These are phyloP conservation scores for Lachnellula arida DNA, from an alignment of 2,329 filamentous ascomycete species.

Conservation along the genomic window DNA sequence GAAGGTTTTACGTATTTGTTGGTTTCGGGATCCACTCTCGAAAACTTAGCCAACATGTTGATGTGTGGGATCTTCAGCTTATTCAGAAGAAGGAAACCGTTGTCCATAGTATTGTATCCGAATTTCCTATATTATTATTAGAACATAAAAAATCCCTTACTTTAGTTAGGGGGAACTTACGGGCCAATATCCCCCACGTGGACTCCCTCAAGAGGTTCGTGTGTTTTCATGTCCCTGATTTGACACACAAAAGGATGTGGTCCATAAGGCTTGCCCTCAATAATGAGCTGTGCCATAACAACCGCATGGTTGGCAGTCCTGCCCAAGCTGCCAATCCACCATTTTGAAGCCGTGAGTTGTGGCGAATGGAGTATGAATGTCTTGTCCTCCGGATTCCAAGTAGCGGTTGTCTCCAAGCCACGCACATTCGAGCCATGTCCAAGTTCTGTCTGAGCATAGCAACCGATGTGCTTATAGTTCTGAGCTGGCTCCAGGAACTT, in stretches of 20 bases:
- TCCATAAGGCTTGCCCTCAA: slow-evolving; percentile 63
- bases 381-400: slow-evolving; percentile 68
- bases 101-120: slow-evolving; percentile 56
- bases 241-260: slow-evolving; percentile 77
- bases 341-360: slow-evolving; percentile 70
- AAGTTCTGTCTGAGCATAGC: slow-evolving; percentile 76
- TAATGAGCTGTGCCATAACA: slow-evolving; percentile 72
- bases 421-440: slow-evolving; percentile 75
- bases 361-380: slow-evolving; percentile 73
- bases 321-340: slow-evolving; percentile 80
- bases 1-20: slow-evolving; percentile 64
- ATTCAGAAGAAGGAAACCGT: slow-evolving; percentile 74
- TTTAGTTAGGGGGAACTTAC: slow-evolving; percentile 60
- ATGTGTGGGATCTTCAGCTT: slow-evolving; percentile 69
- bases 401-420: slow-evolving; percentile 44
- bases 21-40: slow-evolving; percentile 61
- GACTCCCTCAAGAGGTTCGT: slow-evolving; percentile 62
- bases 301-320: slow-evolving; percentile 72
- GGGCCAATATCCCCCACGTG: slow-evolving; percentile 78
- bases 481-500: slow-evolving; percentile 65
- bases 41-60: slow-evolving; percentile 70
- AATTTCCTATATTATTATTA: slow-evolving; percentile 1
- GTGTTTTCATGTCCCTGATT: slow-evolving; percentile 65
- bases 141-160: slow-evolving; percentile 36
- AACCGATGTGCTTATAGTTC: slow-evolving; percentile 69